Conservation (phyloP, 352 stramenopile species). For the Globisporangium megalacanthum region DNA sequence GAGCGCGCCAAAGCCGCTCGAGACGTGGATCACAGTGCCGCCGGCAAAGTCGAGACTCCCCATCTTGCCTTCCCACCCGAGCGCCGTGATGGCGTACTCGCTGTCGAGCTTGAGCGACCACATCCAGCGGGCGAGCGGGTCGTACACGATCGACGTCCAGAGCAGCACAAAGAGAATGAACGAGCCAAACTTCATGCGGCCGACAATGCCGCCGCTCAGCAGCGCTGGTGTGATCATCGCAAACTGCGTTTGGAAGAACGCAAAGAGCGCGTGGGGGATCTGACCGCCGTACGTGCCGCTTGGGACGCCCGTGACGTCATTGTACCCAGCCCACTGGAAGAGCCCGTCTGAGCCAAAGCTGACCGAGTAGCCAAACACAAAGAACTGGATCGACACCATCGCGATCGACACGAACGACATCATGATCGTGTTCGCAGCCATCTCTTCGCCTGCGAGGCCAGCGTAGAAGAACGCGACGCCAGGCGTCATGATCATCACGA, state of each 20-base stretch:
- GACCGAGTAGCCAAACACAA: conserved; percentile 66
- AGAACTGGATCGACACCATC: conserved; percentile 80
- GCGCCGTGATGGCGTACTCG: conserved; percentile 30
- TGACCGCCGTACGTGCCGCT: conserved; percentile 47
- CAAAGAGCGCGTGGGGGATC: conserved; percentile 69
- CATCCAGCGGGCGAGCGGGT: conserved; percentile 80
- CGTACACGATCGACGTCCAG: conserved; percentile 82
- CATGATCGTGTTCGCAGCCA: conserved; percentile 78
- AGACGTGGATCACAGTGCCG: conserved; percentile 82
- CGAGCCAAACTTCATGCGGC: conserved; percentile 74
- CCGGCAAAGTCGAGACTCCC: conserved; percentile 77
- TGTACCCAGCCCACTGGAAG: conserved; percentile 54
- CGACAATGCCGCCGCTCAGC: conserved; percentile 75
- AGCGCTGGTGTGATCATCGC: conserved; percentile 75
- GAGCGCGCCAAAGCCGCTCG: conserved; percentile 69
- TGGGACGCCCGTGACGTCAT: conserved; percentile 36
- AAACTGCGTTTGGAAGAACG: conserved; percentile 82
- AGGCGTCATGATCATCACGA: conserved; percentile 73
- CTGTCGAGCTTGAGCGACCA: conserved; percentile 70
- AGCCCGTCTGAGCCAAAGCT: conserved; percentile 53
- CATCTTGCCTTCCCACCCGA: conserved; percentile 69
- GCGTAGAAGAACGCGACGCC: conserved; percentile 79
- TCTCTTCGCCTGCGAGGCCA: conserved; percentile 59
- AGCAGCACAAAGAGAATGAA: conserved; percentile 78
- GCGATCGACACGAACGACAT: conserved; percentile 76